Evolutionary conservation across 495 filamentous ascomycete genomes (phyloP), one percentile per base, ranked within the genome.

Genomic region (Rusavskia elegans): DNA sequence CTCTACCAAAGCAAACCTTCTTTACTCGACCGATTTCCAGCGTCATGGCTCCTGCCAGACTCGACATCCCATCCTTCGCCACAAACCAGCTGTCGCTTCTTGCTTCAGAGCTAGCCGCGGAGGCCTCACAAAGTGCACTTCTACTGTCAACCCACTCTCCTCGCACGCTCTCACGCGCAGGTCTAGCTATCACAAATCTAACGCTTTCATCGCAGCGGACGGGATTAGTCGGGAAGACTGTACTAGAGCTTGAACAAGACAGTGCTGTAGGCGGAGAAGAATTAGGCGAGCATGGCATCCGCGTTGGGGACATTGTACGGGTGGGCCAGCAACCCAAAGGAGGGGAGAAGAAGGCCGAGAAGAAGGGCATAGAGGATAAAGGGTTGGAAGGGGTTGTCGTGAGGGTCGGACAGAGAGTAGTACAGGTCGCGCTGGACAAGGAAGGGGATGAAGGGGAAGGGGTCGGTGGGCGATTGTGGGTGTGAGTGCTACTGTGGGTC

Each of bases 261-360:
- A 58, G 74, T 2, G 88, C 89, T 3, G 75, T 85, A 14, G 62
- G 71, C 0, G 56, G 49, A 45, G 49, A 38, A 35, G 64, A 52
- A 11, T 60, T 95, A 2, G 81, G 81, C 0, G 80, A 89, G 55
- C 87, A 95, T 75, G 90, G 88, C 8, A 75, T 98, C 37, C 69
- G 92, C 0, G 78, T 81, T 0, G 93, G 92, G 2, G 92, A 98
- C 70, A 83, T 97, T 40, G 88, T 96, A 32, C 62, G 85, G 0
- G 77, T 96, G 23, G 75, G 77, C 53, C 86, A 89, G 63, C 81
- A 89, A 66, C 78, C 83, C 0, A 88, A 63, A 2, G 65, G 70
- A 0, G 83, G 79, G 1, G 79, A 79, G 39, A 83, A 78, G 27
- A 83, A 79, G 64, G 86, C 81, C 71, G 82, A 80, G 60, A 84